These are phyloP conservation scores for Calonectria pauciramosa DNA, from an alignment of 2,329 filamentous ascomycete species.

Conservation along the genomic window DNA sequence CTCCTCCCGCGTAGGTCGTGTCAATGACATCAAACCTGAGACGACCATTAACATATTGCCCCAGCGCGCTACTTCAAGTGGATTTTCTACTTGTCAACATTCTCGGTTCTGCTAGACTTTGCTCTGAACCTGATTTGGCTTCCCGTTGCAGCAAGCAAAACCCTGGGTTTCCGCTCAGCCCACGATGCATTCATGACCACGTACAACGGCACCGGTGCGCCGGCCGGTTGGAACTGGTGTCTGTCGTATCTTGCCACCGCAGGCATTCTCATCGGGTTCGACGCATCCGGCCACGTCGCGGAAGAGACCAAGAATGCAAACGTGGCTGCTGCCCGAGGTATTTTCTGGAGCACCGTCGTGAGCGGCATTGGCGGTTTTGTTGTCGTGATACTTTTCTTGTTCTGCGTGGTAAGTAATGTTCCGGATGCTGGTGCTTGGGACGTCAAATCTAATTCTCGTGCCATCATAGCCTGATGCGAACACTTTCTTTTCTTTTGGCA, in stretches of 20 bases:
- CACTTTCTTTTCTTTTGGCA: constrained; percentile 65
- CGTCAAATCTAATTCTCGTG: not conserved
- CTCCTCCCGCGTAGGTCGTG: constrained; percentile 62
- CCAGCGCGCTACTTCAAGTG: constrained; percentile 60
- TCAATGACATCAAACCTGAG: too few species aligned
- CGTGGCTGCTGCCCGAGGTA: constrained; percentile 68
- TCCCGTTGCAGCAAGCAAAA: constrained; percentile 68
- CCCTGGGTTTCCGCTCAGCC: constrained; percentile 70
- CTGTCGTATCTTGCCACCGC: constrained; percentile 72
- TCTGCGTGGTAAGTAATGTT: constrained; percentile 62
- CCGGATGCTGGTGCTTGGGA: too few species aligned
- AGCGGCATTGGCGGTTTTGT: constrained; percentile 69
- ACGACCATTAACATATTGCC: not conserved
- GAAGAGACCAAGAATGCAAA: constrained; percentile 73
- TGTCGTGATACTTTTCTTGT: constrained; percentile 71
- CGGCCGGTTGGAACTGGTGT: constrained; percentile 74
- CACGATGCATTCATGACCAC: constrained; percentile 72
- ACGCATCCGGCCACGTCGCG: constrained; percentile 72
- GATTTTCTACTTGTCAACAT: constrained; percentile 65
- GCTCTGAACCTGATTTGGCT: constrained; percentile 72
- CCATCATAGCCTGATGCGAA: constrained; percentile 62
- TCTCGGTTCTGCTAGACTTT: constrained; percentile 69
- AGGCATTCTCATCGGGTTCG: constrained; percentile 72
- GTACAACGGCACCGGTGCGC: constrained; percentile 69
- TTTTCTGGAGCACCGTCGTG: constrained; percentile 71